Conservation (phyloP, 306 rosid genomes). For the Cotoneaster glaucophyllus region DNA sequence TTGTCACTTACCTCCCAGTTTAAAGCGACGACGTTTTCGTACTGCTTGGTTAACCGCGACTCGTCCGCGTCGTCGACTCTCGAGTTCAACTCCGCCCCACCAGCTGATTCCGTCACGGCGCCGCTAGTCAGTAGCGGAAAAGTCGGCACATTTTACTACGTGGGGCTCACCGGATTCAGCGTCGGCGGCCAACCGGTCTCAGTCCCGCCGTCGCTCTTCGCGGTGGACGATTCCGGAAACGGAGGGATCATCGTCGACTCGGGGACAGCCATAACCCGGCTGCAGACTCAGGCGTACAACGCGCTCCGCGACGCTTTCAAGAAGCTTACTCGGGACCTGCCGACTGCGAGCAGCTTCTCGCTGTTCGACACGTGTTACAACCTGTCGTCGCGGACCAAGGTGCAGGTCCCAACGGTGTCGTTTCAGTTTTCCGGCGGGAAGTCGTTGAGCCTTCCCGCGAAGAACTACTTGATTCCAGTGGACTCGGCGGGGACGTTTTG, state of each 20-base stretch:
- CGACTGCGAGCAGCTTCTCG: constrained; percentile 26
- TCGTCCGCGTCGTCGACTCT: constrained; percentile 60
- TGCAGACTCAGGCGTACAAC: constrained; percentile 51
- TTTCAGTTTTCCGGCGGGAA: constrained; percentile 45
- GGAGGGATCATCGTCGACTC: constrained; percentile 88
- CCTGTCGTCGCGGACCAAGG: constrained; percentile 37
- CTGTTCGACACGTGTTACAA: constrained; percentile 89
- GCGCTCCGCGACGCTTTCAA: constrained; percentile 69
- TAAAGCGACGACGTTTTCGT: constrained; percentile 71
- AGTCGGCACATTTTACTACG: constrained; percentile 52
- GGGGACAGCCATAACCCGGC: constrained; percentile 77
- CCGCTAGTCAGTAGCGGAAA: constrained; percentile 31
- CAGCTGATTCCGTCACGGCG: constrained; percentile 52
- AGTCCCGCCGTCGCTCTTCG: constrained; percentile 44
- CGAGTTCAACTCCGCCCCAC: constrained; percentile 71
- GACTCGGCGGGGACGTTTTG: constrained; percentile 60
- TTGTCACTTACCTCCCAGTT: constrained; percentile 55
- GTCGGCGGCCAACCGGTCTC: constrained; percentile 53
- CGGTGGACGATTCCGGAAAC: constrained; percentile 33
- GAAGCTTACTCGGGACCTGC: constrained; percentile 36
- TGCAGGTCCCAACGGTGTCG: constrained; percentile 74
- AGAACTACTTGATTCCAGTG: constrained; percentile 74
- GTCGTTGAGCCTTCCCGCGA: constrained; percentile 51
- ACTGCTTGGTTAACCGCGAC: constrained; percentile 85
- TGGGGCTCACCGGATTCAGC: constrained; percentile 52